These are phyloP conservation scores for Haplosporangium sp. DNA, from an alignment of 371 early-diverging fungal species.

Conservation along the genomic window DNA sequence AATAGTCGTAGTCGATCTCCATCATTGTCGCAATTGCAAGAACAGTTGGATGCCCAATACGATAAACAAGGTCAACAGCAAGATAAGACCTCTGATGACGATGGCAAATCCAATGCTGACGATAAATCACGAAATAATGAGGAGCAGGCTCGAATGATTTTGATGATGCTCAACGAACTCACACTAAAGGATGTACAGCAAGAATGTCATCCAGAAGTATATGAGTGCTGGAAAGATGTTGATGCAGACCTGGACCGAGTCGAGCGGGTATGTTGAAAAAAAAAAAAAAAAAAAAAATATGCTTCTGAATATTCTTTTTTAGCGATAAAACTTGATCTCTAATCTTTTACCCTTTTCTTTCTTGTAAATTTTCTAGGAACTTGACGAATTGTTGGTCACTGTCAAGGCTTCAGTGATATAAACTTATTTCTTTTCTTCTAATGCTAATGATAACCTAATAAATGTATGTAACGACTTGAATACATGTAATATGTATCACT, in stretches of 20 bases:
- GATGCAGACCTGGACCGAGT: constrained; percentile 54
- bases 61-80: constrained; percentile 5
- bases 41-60: constrained; percentile 12
- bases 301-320: too few species aligned
- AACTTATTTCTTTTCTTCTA: neutral
- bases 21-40: constrained; percentile 21
- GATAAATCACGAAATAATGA: constrained; percentile 4
- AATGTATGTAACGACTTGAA: neutral
- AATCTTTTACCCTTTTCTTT: constrained; percentile 3
- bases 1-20: constrained; percentile 24
- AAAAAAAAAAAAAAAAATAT: too few species aligned
- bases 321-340: neutral
- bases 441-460: neutral
- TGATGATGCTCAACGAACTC: constrained; percentile 51
- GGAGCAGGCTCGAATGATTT: constrained; percentile 39
- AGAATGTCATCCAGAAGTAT: constrained; percentile 54
- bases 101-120: constrained; percentile 13
- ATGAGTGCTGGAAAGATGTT: constrained; percentile 54
- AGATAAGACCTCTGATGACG: constrained; percentile 3
- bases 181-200: constrained; percentile 52
- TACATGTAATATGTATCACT: neutral
- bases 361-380: constrained; percentile 29
- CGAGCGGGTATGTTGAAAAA: constrained; percentile 35
- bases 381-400: constrained; percentile 53
- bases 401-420: constrained; percentile 40